Evolutionary conservation across 169 alveolate species (phyloP), one percentile per base, ranked within the genome.

Genomic region (Eimeria praecox): DNA sequence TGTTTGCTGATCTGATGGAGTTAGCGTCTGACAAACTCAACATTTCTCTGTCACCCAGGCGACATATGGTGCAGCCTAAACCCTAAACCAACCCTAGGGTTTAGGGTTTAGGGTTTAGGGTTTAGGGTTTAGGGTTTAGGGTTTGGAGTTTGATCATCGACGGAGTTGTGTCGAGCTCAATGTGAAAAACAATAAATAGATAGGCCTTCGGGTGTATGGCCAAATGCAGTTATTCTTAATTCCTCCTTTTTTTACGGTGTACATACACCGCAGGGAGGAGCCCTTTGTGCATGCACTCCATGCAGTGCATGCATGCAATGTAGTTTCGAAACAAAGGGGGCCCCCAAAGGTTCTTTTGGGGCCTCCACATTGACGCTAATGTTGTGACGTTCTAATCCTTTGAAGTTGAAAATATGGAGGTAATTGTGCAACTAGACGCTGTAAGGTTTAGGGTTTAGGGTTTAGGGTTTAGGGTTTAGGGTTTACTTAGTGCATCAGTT

Each of bases 1-100:
- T 49, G 40, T 82, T 82, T 82, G 90, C 90, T 20, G 90, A 82
- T 30, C 40, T 82, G n/a, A 44, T 82, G 90, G 73, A 44, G 42
- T 44, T 82, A 46, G 90, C 90, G 0, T 82, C 90, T 9, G 90
- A 82, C 46, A 82, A 82, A 46, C 24, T 82, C 20, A 82, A 82
- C 73, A 82, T 82, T n/a, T 82, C 90, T 4, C 52, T 82, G 49
- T 46, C 90, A 22, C 90, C 73, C 5, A 24, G 87, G 9, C 52
- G 64, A n/a, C 87, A 44, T 9, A 75, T 12, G 6, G 9, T 8
- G 0, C 82, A 3, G 52, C 35, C 87, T 40, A 77, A 77, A 77
- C 87, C 87, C 52, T 77, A 77, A 77, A 77, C 24, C 35, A 12
- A 10, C 40, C 14, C 12, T 22, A 64, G 75, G 33, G 75, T 10